Evolutionary conservation across 2,329 filamentous ascomycete species (phyloP).

Genomic region (Ceratocystis albifundus): DNA sequence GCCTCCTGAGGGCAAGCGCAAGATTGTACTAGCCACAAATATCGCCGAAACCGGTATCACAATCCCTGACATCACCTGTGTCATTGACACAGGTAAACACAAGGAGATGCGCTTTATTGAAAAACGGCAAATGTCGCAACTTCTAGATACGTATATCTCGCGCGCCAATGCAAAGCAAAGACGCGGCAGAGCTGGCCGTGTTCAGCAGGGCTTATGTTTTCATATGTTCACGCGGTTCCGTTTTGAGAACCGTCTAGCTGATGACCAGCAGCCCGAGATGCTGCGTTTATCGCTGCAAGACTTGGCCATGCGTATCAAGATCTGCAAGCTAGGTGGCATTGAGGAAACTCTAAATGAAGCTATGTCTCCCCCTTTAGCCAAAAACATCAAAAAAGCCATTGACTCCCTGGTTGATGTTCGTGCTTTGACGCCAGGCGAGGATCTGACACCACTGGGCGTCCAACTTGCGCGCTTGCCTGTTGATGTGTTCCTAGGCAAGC

Average conservation of each 20-base stretch:
- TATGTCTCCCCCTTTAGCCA: constrained; percentile 76
- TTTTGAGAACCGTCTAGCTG: constrained; percentile 73
- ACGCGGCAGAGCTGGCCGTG: constrained; percentile 84
- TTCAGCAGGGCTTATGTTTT: constrained; percentile 89
- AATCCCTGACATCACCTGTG: constrained; percentile 93
- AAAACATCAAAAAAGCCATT: constrained; percentile 86
- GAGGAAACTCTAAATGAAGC: constrained; percentile 81
- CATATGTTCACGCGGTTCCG: constrained; percentile 87
- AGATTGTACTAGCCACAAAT: constrained; percentile 94
- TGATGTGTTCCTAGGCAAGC: constrained; percentile 88
- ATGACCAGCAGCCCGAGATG: constrained; percentile 95
- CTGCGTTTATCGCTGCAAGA: constrained; percentile 88
- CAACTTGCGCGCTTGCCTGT: constrained; percentile 82
- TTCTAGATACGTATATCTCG: constrained; percentile 92
- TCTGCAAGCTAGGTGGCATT: constrained; percentile 88
- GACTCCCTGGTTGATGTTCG: constrained; percentile 89
- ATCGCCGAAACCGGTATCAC: constrained; percentile 98
- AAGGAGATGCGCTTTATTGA: constrained; percentile 97
- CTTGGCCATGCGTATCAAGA: constrained; percentile 89
- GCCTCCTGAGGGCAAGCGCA: constrained; percentile 69
- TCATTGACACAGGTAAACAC: constrained; percentile 93
- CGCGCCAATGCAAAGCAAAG: constrained; percentile 92
- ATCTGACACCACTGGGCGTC: constrained; percentile 72
- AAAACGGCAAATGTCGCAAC: constrained; percentile 72
- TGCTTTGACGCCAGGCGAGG: constrained; percentile 68